Evolutionary conservation across 495 filamentous ascomycete species (phyloP).

Genomic region (Aspergillus saccharolyticus): DNA sequence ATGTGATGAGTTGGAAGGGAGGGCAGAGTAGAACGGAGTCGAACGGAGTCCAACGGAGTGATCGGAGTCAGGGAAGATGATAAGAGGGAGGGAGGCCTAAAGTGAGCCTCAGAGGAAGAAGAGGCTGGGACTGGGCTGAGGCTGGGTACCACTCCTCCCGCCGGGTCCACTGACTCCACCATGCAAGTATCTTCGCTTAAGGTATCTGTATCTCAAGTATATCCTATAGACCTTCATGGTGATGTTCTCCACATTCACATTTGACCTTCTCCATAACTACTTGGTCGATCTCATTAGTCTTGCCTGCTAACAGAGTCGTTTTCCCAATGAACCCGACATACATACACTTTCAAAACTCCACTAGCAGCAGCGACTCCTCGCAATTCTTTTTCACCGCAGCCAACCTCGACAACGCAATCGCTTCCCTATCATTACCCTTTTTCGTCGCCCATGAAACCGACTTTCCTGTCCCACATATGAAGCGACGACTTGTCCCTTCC

Average conservation of each 20-base stretch:
- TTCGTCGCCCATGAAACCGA: not conserved
- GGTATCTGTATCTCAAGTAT: no score
- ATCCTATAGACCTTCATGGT: no score
- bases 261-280: no score
- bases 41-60: not conserved
- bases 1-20: not conserved
- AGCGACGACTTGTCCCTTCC: not conserved
- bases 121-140: not conserved
- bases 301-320: no score
- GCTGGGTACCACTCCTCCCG: not conserved
- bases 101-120: not conserved
- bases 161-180: no score
- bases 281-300: no score
- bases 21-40: not conserved
- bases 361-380: no score
- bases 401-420: not conserved
- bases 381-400: not conserved
- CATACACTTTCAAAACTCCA: no score
- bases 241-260: no score
- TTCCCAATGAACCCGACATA: no score
- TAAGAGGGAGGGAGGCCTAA: not conserved
- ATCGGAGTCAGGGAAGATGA: not conserved
- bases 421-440: not conserved
- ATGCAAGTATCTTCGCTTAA: no score
- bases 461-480: not conserved